These are phyloP conservation scores for Capronia coronata DNA, from an alignment of 2,329 filamentous ascomycete genomes.

Conservation along the genomic window DNA sequence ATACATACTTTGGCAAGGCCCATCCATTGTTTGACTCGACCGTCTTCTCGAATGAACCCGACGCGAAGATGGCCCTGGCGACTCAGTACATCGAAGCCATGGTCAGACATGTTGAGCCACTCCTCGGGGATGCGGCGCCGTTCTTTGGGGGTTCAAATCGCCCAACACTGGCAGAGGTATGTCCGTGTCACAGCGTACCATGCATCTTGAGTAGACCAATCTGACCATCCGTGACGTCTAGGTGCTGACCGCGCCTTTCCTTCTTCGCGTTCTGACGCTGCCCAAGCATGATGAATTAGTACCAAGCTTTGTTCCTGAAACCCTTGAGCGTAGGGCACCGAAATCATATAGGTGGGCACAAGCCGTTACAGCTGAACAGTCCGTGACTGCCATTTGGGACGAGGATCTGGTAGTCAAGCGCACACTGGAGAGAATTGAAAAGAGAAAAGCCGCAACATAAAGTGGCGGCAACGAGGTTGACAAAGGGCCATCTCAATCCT, in stretches of 20 bases:
- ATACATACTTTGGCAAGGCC: constrained; percentile 60
- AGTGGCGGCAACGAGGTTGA: not conserved
- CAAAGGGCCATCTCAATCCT: too few species aligned
- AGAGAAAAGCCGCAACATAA: not conserved
- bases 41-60: constrained; percentile 43
- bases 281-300: constrained; percentile 52
- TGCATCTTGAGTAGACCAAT: constrained; percentile 4
- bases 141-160: constrained; percentile 59
- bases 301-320: constrained; percentile 37
- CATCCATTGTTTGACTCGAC: constrained; percentile 43
- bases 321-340: constrained; percentile 52
- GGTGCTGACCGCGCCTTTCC: constrained; percentile 60
- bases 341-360: constrained; percentile 62
- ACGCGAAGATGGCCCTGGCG: constrained; percentile 45
- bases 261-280: constrained; percentile 54
- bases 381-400: constrained; percentile 58
- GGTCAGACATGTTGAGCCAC: constrained; percentile 65
- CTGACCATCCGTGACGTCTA: constrained; percentile 32
- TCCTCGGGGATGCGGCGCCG: constrained; percentile 51
- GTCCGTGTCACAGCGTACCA: constrained; percentile 17
- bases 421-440: constrained; percentile 39
- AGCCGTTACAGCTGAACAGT: constrained; percentile 54
- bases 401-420: constrained; percentile 43
- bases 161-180: constrained; percentile 67
- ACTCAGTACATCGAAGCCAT: constrained; percentile 50